Base-by-base conservation (phyloP, 2,329 filamentous ascomycete species). In the Verticillium klebahnii region DNA sequence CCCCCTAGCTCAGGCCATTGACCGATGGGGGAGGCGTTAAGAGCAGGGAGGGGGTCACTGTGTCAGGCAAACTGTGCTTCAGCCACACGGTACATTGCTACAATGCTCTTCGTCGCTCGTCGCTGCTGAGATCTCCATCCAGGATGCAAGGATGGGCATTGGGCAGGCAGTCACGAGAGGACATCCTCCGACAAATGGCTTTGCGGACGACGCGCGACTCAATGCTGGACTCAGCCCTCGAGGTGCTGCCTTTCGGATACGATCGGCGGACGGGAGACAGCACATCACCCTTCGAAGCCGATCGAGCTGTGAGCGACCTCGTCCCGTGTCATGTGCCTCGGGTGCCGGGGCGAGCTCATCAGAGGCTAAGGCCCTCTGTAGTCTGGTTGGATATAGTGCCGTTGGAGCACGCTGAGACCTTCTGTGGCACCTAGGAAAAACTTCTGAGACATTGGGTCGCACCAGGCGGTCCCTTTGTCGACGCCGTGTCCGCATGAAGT, bases 401-500 rank as follows among this genome's bases (percentile, higher is more conserved):
- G n/a, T 9, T 25, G 19, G 45, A 25, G 19, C 45, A 25, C n/a
- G 19, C 45, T 50, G 45, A 50, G 45, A 50, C 45, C n/a, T 23
- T 23, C 19, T 50, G 45, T 25, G 45, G 45, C 45, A 50, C 45
- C n/a, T 14, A n/a, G 11, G 45, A 14, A 23, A 50, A 25, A 14
- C 19, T 9, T 23, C 45, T 50, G 19, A 50, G 45, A 50, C 45
- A 50, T 50, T n/a, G n/a, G 45, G 45, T 50, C 45, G 45, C 45
- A 50, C 45, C 45, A 50, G 45, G 19, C 2, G 19, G 19, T n/a
- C 19, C 45, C 45, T 50, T 50, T 50, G 45, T 50, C 45, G n/a
- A 50, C n/a, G 40, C 40, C n/a, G 40, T 50, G 40, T 23, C 45
- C 23, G 55, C 32, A 64, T 62, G 62, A 64, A 57, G 62, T 64